Base-by-base conservation (phyloP, 2,329 filamentous ascomycete genomes). In the Rachicladosporium sp. region DNA sequence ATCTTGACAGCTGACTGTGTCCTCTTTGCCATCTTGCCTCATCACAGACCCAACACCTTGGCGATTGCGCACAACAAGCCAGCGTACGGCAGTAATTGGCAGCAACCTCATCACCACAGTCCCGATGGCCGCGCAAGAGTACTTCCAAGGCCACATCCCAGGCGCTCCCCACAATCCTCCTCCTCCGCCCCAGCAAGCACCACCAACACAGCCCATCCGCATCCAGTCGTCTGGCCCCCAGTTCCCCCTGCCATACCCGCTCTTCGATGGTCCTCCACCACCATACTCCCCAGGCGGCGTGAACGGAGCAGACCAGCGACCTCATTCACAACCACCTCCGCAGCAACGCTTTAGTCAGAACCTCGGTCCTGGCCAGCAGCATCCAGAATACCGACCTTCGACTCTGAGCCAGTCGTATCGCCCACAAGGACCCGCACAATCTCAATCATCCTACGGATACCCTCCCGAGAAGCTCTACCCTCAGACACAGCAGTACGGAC, bases 381-480 rank as follows among this genome's bases (percentile, higher is more conserved):
- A 33, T 29, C 15, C 15, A 19, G 15, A 19, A 19, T 38, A 39
- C 33, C 37, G 36, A 2, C 41, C 36, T 19, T 29, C 38, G 5
- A 13, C 19, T 27, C 34, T 41, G 4, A 36, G 34, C 8, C 31
- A 34, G 11, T 30, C 36, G 12, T 41, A 41, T 10, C 38, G 38
- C 21, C 38, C 38, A 15, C 30, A 36, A 40, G 36, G 36, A 11
- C 35, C 35, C 10, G 32, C 40, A 37, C 36, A 42, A 37, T 30
- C 53, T 19, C 15, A 19, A 3, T 36, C 45, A 37, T 43, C 41
- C 33, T 51, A 55, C 39, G 44, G 57, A 37, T 51, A 49, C 30
- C 48, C 49, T 3, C 57, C 56, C 1, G 35, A 54, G 2, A 53
- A 56, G 31, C 53, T n/a, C 10, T n/a, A 32, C 10, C 12, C 12